Evolutionary conservation across 495 filamentous ascomycete genomes (phyloP).

Genomic region (Lichenothelia convexa): DNA sequence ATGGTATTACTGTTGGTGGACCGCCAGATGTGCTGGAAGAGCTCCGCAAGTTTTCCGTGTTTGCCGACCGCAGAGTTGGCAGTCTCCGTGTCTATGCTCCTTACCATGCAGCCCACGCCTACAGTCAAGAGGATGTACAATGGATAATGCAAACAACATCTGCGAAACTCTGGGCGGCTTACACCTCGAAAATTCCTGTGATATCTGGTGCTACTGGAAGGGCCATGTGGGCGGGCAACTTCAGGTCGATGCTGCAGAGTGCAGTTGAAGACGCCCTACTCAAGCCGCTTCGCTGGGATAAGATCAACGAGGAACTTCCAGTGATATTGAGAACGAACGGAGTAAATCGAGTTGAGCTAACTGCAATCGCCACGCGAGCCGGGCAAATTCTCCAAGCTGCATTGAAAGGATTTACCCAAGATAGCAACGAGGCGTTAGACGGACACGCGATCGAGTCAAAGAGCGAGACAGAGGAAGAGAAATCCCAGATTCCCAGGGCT

Average conservation of each 20-base stretch:
- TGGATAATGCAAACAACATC: constrained; percentile 8
- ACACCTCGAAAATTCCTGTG: constrained; percentile 6
- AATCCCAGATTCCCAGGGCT: constrained; percentile 15
- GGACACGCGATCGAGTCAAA: not conserved
- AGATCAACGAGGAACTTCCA: constrained; percentile 6
- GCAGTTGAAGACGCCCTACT: constrained; percentile 4
- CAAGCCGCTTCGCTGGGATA: constrained; percentile 9
- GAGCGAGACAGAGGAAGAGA: constrained; percentile 16
- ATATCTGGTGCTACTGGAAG: constrained; percentile 7
- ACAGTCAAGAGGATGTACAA: constrained; percentile 9
- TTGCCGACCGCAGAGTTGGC: constrained; percentile 3
- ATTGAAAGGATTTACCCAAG: constrained; percentile 10
- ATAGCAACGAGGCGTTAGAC: not conserved
- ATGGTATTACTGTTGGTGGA: constrained; percentile 7
- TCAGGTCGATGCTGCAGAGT: constrained; percentile 4
- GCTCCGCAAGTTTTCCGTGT: constrained; percentile 3
- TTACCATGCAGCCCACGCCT: constrained; percentile 18
- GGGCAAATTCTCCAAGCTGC: constrained; percentile 25
- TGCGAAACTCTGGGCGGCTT: constrained; percentile 2
- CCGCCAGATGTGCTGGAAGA: constrained; percentile 5
- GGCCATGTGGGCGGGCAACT: constrained; percentile 2
- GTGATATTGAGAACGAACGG: constrained; percentile 1
- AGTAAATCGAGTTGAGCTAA: constrained; percentile 15
- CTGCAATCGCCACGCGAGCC: constrained; percentile 19
- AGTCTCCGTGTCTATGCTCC: constrained; percentile 7